Evolutionary conservation across 345 rosid genomes (phyloP).

Genomic region (Boechera divaricarpa): DNA sequence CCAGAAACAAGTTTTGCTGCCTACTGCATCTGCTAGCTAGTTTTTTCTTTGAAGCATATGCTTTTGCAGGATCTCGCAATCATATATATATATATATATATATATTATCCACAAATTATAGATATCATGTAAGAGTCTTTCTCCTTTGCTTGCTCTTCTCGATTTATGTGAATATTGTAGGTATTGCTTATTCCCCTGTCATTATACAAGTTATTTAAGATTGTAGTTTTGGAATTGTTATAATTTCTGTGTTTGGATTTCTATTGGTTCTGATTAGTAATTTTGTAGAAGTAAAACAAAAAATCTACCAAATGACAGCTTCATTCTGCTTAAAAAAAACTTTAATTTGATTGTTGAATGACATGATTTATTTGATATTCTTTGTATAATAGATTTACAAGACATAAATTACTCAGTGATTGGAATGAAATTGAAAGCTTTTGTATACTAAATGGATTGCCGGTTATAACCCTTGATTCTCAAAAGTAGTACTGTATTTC

Average conservation of each 20-base stretch:
- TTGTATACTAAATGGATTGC: too few relatives aligned
- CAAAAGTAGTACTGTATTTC: too few relatives aligned
- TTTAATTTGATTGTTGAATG: too few relatives aligned
- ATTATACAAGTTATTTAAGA: slow-evolving; percentile 27
- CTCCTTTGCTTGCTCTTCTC: slow-evolving; percentile 34
- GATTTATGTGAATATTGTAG: slow-evolving; percentile 44
- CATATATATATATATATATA: slow-evolving; percentile 2
- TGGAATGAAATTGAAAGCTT: too few relatives aligned
- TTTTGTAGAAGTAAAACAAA: background rate
- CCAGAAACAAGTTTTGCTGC: slow-evolving; percentile 37
- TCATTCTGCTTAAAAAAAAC: too few relatives aligned
- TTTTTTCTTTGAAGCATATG: slow-evolving; percentile 25
- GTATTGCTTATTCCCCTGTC: slow-evolving; percentile 30
- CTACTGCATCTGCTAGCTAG: slow-evolving; percentile 39
- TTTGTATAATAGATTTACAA: too few relatives aligned
- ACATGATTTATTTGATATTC: too few relatives aligned
- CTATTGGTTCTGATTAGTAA: background rate
- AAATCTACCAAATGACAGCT: too few relatives aligned
- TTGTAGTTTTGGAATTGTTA: background rate
- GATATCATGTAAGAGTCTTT: slow-evolving; percentile 31
- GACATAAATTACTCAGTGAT: too few relatives aligned
- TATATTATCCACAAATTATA: slow-evolving; percentile 8
- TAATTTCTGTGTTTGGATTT: too few relatives aligned
- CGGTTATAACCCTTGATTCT: too few relatives aligned
- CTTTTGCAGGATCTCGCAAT: slow-evolving; percentile 29